Percentiles rank a stretch among this genome's conserved stretches.
These are phyloP conservation scores for Vitis amurensis DNA, from an alignment of 164 flowering plant genomes.

Conservation along the genomic window DNA sequence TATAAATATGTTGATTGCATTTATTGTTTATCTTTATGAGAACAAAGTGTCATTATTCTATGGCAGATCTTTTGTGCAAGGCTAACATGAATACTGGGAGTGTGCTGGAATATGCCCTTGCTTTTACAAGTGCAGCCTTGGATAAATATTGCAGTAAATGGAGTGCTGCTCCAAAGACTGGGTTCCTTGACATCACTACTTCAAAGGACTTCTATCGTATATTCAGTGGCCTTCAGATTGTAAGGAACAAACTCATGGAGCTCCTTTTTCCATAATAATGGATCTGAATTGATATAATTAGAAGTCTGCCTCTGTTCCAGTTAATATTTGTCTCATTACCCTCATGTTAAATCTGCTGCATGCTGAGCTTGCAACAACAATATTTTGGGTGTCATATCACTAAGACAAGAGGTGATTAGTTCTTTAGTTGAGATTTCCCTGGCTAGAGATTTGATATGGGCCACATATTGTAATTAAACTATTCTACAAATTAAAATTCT, in stretches of 20 bases:
- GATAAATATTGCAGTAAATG: constrained; percentile 88
- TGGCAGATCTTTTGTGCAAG: constrained; percentile 85
- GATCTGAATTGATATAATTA: background rate
- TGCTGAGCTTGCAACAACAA: too few species aligned
- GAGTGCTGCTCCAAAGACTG: constrained; percentile 94
- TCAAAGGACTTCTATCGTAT: constrained; percentile 94
- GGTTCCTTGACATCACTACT: constrained; percentile 94
- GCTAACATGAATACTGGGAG: constrained; percentile 90
- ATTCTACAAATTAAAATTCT: too few species aligned
- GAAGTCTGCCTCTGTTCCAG: too few species aligned
- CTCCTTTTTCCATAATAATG: background rate
- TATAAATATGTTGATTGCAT: background rate
- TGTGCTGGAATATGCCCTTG: constrained; percentile 93
- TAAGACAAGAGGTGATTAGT: too few species aligned
- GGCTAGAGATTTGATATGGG: too few species aligned
- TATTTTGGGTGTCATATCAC: too few species aligned
- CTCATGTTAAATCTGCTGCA: too few species aligned
- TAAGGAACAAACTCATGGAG: constrained; percentile 33
- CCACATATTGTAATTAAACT: too few species aligned
- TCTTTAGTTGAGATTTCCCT: too few species aligned
- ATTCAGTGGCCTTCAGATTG: constrained; percentile 95
- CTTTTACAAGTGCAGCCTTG: constrained; percentile 93
- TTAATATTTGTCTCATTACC: too few species aligned
- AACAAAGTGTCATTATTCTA: constrained; percentile 3
- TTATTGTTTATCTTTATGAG: background rate